A percentile compares a stretch with the other conserved stretches of the same genome.
phyloP scores from a whole-genome alignment of 2,329 filamentous ascomycete genomes.

The Colletotrichum eleusines region DNA sequence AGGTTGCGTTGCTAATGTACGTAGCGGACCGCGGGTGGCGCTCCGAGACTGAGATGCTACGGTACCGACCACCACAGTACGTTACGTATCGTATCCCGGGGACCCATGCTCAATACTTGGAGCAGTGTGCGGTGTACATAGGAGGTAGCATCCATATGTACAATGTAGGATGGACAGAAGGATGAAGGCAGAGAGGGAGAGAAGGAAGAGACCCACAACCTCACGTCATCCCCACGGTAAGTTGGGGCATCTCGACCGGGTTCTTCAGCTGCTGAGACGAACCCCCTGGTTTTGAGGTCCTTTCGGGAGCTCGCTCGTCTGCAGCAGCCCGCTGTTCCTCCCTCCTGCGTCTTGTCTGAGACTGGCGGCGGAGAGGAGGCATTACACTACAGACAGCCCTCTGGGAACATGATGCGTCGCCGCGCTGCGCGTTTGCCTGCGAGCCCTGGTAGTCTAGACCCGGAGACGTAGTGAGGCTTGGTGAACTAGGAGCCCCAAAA shows the following conservation, averaged over 20 bases:
- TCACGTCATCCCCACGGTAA: constrained; percentile 38
- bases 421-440: not conserved
- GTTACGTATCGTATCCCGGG: constrained; percentile 10
- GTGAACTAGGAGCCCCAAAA: not conserved
- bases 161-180: constrained; percentile 3
- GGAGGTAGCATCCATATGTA: not conserved
- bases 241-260: constrained; percentile 3
- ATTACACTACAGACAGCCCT: not conserved
- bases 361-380: not conserved
- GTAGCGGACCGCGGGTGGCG: constrained; percentile 37
- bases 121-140: not conserved
- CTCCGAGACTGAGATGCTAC: constrained; percentile 30
- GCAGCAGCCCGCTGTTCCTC: not conserved
- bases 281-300: too few relatives aligned
- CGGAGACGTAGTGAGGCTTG: not conserved
- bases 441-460: not conserved
- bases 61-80: constrained; percentile 8
- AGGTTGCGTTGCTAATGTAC: constrained; percentile 9
- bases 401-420: not conserved
- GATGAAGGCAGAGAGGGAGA: constrained; percentile 4
- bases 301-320: not conserved
- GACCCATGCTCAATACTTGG: constrained; percentile 12
- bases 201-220: constrained; percentile 19
- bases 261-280: not conserved
- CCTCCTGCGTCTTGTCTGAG: constrained; percentile 3